Evolutionary conservation across 2,329 filamentous ascomycete genomes (phyloP).

Genomic region (Magnaporthales sp.): DNA sequence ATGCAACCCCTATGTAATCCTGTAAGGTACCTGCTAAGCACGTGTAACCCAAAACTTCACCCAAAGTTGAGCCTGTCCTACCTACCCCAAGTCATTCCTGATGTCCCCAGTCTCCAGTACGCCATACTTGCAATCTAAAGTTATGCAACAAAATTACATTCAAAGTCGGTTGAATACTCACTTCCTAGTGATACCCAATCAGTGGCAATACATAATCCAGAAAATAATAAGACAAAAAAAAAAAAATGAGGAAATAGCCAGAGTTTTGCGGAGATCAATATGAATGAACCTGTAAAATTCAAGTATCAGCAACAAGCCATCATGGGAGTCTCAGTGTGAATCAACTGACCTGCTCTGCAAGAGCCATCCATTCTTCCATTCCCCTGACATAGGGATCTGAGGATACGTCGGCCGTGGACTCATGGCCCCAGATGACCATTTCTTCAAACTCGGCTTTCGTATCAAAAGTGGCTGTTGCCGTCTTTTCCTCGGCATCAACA

Average conservation of each 20-base stretch:
- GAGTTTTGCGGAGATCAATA: not conserved
- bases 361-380: slow-evolving; percentile 70
- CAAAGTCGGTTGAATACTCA: not conserved
- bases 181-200: not conserved
- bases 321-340: not conserved
- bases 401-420: slow-evolving; percentile 50
- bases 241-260: not conserved
- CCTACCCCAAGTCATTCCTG: not conserved
- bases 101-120: not conserved
- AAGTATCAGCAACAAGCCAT: not conserved
- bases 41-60: not conserved
- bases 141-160: not conserved
- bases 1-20: too few relatives aligned
- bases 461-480: slow-evolving; percentile 47
- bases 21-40: not conserved
- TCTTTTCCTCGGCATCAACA: slow-evolving; percentile 30
- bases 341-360: slow-evolving; percentile 41
- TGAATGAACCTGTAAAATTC: slow-evolving; percentile 2
- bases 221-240: not conserved
- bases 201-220: not conserved
- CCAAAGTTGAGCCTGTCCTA: not conserved
- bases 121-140: not conserved
- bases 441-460: slow-evolving; percentile 62
- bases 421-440: slow-evolving; percentile 79
- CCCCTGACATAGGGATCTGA: slow-evolving; percentile 65